A percentile compares a stretch with the other conserved stretches of the same genome.
phyloP scores from a whole-genome alignment of 306 rosid genomes.

The Mimosa bimucronata region DNA sequence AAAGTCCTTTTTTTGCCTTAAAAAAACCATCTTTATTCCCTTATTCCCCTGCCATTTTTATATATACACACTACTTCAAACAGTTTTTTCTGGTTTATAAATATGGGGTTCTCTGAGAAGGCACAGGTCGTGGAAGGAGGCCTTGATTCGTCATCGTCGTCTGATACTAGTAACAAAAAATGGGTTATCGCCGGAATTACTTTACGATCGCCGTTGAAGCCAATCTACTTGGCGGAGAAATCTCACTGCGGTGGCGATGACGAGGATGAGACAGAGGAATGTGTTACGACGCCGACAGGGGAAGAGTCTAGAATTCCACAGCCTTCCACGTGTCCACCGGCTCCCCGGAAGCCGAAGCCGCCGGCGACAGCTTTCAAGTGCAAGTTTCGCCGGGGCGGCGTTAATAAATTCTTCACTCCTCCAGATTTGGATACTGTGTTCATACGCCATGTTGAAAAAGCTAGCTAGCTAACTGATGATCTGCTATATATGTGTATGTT shows the following conservation, averaged over 20 bases:
- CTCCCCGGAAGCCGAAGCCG: constrained; percentile 71
- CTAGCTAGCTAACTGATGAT: constrained; percentile 50
- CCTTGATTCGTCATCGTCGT: constrained; percentile 30
- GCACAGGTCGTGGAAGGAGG: constrained; percentile 46
- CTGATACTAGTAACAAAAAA: constrained; percentile 42
- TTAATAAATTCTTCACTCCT: constrained; percentile 66
- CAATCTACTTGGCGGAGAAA: constrained; percentile 48
- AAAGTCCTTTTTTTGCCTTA: neutral
- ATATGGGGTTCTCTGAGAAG: constrained; percentile 69
- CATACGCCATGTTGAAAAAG: constrained; percentile 55
- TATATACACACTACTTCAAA: neutral
- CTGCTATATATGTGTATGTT: neutral
- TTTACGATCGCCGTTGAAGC: constrained; percentile 64
- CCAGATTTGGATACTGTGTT: constrained; percentile 78
- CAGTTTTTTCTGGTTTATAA: neutral
- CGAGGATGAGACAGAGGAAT: constrained; percentile 38
- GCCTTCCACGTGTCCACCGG: constrained; percentile 67
- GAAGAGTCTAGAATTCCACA: constrained; percentile 63
- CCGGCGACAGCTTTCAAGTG: constrained; percentile 61
- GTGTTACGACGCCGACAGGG: constrained; percentile 66
- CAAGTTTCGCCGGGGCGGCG: constrained; percentile 46
- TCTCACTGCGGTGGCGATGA: neutral
- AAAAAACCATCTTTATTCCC: constrained; percentile 39
- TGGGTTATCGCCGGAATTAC: constrained; percentile 75
- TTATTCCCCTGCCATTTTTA: constrained; percentile 34